These are phyloP conservation scores for Candida stauntonica DNA, from an alignment of 805 yeast species.

Conservation along the genomic window DNA sequence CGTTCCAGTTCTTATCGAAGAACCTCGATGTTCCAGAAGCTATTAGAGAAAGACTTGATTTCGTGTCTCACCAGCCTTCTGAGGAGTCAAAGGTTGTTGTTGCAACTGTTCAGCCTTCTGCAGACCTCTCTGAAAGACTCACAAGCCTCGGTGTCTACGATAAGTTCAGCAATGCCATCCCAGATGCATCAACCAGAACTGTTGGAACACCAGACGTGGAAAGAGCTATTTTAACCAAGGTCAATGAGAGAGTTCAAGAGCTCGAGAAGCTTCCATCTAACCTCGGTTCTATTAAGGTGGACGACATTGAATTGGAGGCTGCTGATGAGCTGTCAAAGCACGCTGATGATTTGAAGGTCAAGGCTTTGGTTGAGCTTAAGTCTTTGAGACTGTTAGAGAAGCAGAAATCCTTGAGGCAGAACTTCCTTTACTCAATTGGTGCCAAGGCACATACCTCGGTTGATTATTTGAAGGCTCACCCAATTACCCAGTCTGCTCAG, in stretches of 20 bases:
- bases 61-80: constrained; percentile 6
- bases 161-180: constrained; percentile 27
- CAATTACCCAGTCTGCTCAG: constrained; percentile 61
- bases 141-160: constrained; percentile 29
- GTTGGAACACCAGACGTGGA: constrained; percentile 46
- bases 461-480: constrained; percentile 46
- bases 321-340: constrained; percentile 42
- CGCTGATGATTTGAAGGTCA: constrained; percentile 57
- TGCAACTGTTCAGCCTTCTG: constrained; percentile 24
- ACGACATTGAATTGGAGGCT: constrained; percentile 39
- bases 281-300: constrained; percentile 51
- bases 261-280: constrained; percentile 67
- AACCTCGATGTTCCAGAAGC: constrained; percentile 61
- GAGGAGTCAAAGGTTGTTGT: neutral
- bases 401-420: constrained; percentile 67
- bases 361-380: constrained; percentile 66
- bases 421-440: constrained; percentile 48
- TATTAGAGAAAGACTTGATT: constrained; percentile 37
- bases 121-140: constrained; percentile 30
- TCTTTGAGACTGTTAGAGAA: constrained; percentile 58
- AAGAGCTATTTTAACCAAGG: constrained; percentile 46
- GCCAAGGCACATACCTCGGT: constrained; percentile 53
- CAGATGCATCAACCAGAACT: constrained; percentile 32
- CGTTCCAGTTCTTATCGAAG: constrained; percentile 58
- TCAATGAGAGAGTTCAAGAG: constrained; percentile 53